phyloP scores from a whole-genome alignment of 805 yeast genomes.

The Sungouiozyma ichnusensis region DNA sequence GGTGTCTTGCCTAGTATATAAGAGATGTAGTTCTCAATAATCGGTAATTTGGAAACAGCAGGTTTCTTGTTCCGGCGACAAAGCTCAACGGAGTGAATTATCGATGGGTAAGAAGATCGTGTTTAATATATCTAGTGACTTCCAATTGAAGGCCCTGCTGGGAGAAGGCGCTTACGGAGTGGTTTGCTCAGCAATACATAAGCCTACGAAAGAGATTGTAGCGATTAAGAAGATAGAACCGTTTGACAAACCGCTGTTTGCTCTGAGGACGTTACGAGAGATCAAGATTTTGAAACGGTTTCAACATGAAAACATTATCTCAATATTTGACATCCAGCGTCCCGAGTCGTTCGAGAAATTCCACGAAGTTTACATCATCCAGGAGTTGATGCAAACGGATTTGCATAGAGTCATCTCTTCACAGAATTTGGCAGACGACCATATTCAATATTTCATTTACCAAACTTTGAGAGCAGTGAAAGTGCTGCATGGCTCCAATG shows the following conservation, averaged over 20 bases:
- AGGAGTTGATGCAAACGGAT: slow-evolving; percentile 84
- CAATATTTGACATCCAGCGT: slow-evolving; percentile 79
- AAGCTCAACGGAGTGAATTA: no score
- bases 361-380: slow-evolving; percentile 79
- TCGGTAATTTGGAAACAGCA: no score
- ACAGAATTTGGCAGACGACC: slow-evolving; percentile 81
- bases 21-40: not conserved
- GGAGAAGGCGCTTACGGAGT: slow-evolving; percentile 98
- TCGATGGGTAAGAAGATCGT: slow-evolving; percentile 39
- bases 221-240: slow-evolving; percentile 94
- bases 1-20: no score
- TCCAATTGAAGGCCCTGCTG: slow-evolving; percentile 71
- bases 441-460: slow-evolving; percentile 85
- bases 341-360: slow-evolving; percentile 69
- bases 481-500: slow-evolving; percentile 88
- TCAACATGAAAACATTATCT: slow-evolving; percentile 86
- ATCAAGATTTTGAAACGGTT: slow-evolving; percentile 81
- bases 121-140: slow-evolving; percentile 80
- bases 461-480: slow-evolving; percentile 86
- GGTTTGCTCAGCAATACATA: slow-evolving; percentile 81
- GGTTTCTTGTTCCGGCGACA: no score
- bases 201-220: slow-evolving; percentile 78
- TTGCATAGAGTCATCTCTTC: slow-evolving; percentile 71
- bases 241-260: slow-evolving; percentile 79
- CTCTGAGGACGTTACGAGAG: slow-evolving; percentile 81